Base-by-base conservation (phyloP, 768 basidiomycete species). In the Boletellus ananiceps region DNA sequence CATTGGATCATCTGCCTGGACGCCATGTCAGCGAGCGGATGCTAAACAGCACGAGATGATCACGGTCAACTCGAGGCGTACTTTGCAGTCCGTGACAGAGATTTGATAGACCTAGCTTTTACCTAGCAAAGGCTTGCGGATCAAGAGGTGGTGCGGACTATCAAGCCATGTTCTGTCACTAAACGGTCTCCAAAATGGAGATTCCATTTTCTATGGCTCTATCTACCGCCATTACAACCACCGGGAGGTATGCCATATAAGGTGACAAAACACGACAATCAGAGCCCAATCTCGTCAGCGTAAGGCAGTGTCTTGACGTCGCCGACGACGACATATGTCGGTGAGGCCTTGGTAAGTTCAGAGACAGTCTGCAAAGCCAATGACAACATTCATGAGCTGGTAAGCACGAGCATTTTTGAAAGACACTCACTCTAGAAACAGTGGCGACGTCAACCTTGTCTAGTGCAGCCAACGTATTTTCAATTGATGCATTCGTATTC, bases 321-420 rank as follows among this genome's bases (percentile, higher is more conserved):
- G 39, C 94, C 96, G 42, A 97, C 77, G 11, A 84, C 86, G 35
- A 97, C 91, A 57, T 78, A 91, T 21, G 92, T 93, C 16, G 94
- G 89, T 71, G 91, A 88, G 57, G 74, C 68, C 65, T 82, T 79
- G 62, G 88, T 69, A 39, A 95, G 77, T 33, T 78, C 68, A 3
- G 83, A 73, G 39, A 82, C 78, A 43, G 82, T 79, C 89, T 47
- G 38, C 25, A 16, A 23, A 19, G 32, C 33, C 13, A 29, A 47
- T 21, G 27, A 46, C 39, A 35, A 40, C 36, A n/a, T 12, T 50
- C 8, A 47, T 16, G 25, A 16, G 25, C 13, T 2, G 5, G 13
- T 5, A 7, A 41, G 38, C 15, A 47, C 11, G 47, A 25, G 5
- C 8, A 42, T 34, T 13, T 19, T 19, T 3, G 13, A 11, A 33